Base-by-base conservation (phyloP, 2,329 filamentous ascomycete genomes). In the Paecilomyces dactylethromorphus region DNA sequence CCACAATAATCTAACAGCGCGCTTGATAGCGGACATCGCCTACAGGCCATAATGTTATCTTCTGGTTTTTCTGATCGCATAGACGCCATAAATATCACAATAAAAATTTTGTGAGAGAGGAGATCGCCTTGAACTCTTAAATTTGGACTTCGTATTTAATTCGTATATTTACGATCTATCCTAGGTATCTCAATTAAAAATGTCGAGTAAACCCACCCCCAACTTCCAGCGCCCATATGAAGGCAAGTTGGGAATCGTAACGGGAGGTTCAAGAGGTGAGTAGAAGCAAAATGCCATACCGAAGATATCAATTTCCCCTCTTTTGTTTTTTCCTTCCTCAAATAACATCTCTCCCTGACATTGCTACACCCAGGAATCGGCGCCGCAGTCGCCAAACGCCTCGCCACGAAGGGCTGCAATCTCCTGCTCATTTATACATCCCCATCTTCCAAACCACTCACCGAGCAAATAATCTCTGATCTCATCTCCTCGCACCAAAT, bases 361-460 rank as follows among this genome's bases (percentile, higher is more conserved):
- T 39, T 39, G 13, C 13, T 5, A 39, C 33, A 15, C 39, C n/a
- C 56, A 84, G 84, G 84, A 59, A 87, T 87, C 59, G 85, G 85
- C 29, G 83, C 82, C 21, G 82, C 82, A 26, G 82, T 85, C 54
- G 82, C 79, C 56, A 76, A 76, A 52, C 81, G 84, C 58, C 78
- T 88, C 11, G 85, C 84, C 32, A 77, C 77, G 68, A 87, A 87
- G 73, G 85, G 85, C 56, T 80, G 79, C 71, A 81, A 82, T 58
- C 72, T 88, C 15, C 73, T 87, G 53, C 74, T 87, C 60, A 84
- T 84, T 70, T 87, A 85, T 71, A 83, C 82, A 11, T 84, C 82
- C 54, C 77, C 82, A 58, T 79, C 78, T 2, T 87, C 84, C 1
- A 75, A 74, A 18, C 4, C 35, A 5, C 26, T 51, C 18, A 54